Evolutionary conservation across 345 rosid genomes (phyloP).

Genomic region (Durio zibethinus): DNA sequence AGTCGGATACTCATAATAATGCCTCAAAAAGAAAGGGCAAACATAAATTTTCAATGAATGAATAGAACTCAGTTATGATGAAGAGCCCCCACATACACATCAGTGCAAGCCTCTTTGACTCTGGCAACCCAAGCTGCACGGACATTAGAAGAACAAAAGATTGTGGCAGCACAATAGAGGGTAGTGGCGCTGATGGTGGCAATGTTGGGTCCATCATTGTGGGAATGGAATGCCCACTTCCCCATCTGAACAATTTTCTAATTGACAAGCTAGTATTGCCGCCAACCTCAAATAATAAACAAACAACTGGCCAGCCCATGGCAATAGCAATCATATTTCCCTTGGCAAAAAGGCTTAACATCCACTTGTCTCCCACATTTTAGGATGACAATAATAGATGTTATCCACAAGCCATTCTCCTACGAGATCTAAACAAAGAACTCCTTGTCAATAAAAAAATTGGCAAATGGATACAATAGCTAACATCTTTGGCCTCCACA

Average conservation of each 20-base stretch:
- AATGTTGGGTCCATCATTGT: neutral
- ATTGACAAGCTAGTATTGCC: neutral
- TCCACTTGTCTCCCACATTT: neutral
- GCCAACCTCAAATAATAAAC: neutral
- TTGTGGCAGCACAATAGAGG: neutral
- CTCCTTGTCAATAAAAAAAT: neutral
- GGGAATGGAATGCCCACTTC: neutral
- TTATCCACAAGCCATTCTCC: neutral
- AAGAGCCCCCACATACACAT: conserved; percentile 5
- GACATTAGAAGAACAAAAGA: neutral
- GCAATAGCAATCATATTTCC: neutral
- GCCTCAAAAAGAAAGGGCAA: neutral
- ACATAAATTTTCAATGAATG: neutral
- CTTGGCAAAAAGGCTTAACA: neutral
- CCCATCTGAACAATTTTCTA: neutral
- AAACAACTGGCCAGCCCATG: neutral
- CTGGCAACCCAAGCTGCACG: neutral
- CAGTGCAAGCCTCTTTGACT: neutral
- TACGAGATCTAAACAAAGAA: neutral
- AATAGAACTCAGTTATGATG: neutral
- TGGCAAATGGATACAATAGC: neutral
- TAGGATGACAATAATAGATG: neutral
- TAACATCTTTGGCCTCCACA: neutral
- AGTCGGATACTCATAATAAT: conserved; percentile 1
- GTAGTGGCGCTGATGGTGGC: neutral